phyloP scores from a whole-genome alignment of 495 filamentous ascomycete species.

The Astrothelium macrocarpum region DNA sequence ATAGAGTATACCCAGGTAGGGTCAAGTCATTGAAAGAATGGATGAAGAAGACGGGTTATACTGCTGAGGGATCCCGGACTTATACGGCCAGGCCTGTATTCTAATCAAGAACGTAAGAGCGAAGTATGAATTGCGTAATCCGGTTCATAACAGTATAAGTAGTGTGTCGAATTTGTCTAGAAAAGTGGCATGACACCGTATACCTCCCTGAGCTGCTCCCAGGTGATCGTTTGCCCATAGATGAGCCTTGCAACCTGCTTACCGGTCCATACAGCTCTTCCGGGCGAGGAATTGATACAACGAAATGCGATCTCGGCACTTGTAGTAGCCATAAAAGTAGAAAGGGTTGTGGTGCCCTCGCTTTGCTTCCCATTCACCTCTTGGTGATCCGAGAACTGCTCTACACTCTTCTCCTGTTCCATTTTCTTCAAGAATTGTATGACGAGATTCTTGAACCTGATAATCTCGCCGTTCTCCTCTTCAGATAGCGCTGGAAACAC shows the following conservation, averaged over 20 bases:
- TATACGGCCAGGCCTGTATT: too few relatives aligned
- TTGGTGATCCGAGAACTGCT: neutral
- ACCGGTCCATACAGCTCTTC: neutral
- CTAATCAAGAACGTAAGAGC: too few relatives aligned
- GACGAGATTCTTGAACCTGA: constrained; percentile 8
- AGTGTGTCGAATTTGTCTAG: neutral
- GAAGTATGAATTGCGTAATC: too few relatives aligned
- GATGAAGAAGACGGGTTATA: too few relatives aligned
- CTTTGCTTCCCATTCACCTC: neutral
- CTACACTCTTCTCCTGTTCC: neutral
- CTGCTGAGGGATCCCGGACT: too few relatives aligned
- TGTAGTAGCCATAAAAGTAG: neutral
- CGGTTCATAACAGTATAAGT: too few relatives aligned
- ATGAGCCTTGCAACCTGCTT: neutral
- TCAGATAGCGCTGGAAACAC: constrained; percentile 8
- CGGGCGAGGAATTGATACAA: neutral
- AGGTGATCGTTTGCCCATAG: neutral
- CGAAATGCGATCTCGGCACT: neutral
- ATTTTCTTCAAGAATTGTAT: constrained; percentile 4
- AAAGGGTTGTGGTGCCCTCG: neutral
- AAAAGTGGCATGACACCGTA: neutral
- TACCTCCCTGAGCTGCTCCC: neutral
- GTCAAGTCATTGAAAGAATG: too few relatives aligned
- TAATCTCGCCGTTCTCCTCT: constrained; percentile 7
- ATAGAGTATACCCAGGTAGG: too few relatives aligned